A percentile compares a stretch with the other conserved stretches of the same genome.
phyloP scores from a whole-genome alignment of 2,329 filamentous ascomycete species.

The Xenoacremonium recifei region DNA sequence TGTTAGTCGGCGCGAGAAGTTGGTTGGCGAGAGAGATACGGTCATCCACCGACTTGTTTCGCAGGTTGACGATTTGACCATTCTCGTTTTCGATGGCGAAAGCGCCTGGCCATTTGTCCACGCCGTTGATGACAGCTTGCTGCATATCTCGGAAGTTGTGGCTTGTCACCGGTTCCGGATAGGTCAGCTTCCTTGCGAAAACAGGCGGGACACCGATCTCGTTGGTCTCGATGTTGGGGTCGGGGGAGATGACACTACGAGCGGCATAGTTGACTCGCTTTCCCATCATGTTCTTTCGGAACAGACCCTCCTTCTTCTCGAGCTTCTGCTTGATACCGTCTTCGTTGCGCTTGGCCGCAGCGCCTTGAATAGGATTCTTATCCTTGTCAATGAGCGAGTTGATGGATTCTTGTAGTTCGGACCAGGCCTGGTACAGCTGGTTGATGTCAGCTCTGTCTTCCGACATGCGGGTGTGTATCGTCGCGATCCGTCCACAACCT shows the following conservation, averaged over 20 bases:
- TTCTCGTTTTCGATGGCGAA: constrained; percentile 94
- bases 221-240: constrained; percentile 98
- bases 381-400: constrained; percentile 92
- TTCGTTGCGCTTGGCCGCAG: constrained; percentile 74
- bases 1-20: constrained; percentile 80
- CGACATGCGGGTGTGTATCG: constrained; percentile 59
- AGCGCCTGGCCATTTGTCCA: constrained; percentile 91
- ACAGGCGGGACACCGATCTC: constrained; percentile 98
- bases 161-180: constrained; percentile 94
- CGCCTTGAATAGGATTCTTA: constrained; percentile 77
- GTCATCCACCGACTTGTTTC: constrained; percentile 85
- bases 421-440: constrained; percentile 78
- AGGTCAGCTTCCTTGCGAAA: constrained; percentile 93
- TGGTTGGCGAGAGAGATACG: constrained; percentile 89
- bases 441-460: constrained; percentile 52
- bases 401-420: constrained; percentile 81
- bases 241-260: constrained; percentile 94
- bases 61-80: constrained; percentile 84
- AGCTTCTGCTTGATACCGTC: constrained; percentile 97
- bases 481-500: constrained; percentile 69
- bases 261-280: constrained; percentile 97
- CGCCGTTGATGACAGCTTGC: constrained; percentile 92
- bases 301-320: constrained; percentile 98
- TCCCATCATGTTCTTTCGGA: constrained; percentile 99
- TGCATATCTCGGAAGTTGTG: constrained; percentile 97